Conservation (phyloP, 2,329 filamentous ascomycete genomes). For the Beauveria caledonica region DNA sequence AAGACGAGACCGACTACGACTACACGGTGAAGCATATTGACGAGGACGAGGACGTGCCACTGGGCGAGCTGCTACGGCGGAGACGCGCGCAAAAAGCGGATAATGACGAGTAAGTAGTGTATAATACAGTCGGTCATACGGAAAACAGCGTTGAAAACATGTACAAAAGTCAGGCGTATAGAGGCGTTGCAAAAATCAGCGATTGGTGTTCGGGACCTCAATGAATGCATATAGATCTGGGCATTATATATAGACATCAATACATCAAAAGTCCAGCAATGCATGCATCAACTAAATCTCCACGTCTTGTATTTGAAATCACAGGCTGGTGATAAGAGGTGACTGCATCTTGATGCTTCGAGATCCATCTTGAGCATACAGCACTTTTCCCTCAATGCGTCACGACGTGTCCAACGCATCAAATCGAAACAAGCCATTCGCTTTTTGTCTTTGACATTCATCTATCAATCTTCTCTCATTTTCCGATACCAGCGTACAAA, state of each 20-base stretch:
- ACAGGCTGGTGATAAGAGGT: no score
- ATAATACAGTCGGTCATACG: background rate
- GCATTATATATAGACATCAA: background rate
- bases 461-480: background rate
- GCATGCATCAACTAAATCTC: no score
- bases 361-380: no score
- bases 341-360: no score
- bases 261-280: no score
- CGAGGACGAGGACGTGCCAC: constrained; percentile 42
- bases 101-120: constrained; percentile 21
- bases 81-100: constrained; percentile 29
- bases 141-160: background rate
- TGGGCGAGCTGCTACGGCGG: constrained; percentile 53
- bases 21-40: constrained; percentile 55
- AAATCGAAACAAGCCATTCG: background rate
- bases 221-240: background rate
- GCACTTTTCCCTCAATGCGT: background rate
- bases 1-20: constrained; percentile 60
- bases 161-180: background rate
- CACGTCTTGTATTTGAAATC: no score
- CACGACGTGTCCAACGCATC: background rate
- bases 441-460: background rate
- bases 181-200: background rate
- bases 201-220: background rate
- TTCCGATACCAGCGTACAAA: background rate